phyloP scores from a whole-genome alignment of 345 rosid species.

The Dovyalis caffra region DNA sequence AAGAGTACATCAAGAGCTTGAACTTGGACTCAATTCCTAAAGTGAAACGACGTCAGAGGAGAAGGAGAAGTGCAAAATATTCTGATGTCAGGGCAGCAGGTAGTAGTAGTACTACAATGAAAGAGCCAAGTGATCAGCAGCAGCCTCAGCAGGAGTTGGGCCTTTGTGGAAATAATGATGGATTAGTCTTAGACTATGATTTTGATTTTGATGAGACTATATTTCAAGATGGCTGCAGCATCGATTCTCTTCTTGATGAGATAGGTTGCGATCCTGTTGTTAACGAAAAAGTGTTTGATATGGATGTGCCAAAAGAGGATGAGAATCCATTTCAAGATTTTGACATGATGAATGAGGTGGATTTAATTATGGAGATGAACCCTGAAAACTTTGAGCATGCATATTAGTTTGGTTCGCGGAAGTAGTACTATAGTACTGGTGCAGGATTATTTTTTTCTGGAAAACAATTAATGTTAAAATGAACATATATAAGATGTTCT shows the following conservation, averaged over 20 bases:
- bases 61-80: constrained; percentile 11
- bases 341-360: constrained; percentile 45
- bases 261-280: constrained; percentile 27
- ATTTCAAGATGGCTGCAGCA: constrained; percentile 60
- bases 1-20: constrained; percentile 88
- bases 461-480: background rate
- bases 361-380: constrained; percentile 66
- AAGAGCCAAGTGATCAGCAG: background rate
- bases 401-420: background rate
- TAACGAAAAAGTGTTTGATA: constrained; percentile 25
- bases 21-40: constrained; percentile 41
- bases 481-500: background rate
- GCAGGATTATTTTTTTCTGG: background rate
- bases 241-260: constrained; percentile 70
- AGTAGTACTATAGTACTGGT: background rate
- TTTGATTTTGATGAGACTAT: constrained; percentile 61
- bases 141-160: constrained; percentile 4
- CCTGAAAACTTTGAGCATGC: constrained; percentile 21
- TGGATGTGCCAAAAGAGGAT: constrained; percentile 22
- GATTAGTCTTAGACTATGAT: constrained; percentile 45
- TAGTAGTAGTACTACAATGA: background rate
- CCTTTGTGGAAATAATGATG: constrained; percentile 38
- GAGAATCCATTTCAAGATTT: constrained; percentile 15
- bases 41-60: constrained; percentile 8
- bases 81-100: background rate